phyloP scores from a whole-genome alignment of 345 rosid species.

The Conringia planisiliqua region DNA sequence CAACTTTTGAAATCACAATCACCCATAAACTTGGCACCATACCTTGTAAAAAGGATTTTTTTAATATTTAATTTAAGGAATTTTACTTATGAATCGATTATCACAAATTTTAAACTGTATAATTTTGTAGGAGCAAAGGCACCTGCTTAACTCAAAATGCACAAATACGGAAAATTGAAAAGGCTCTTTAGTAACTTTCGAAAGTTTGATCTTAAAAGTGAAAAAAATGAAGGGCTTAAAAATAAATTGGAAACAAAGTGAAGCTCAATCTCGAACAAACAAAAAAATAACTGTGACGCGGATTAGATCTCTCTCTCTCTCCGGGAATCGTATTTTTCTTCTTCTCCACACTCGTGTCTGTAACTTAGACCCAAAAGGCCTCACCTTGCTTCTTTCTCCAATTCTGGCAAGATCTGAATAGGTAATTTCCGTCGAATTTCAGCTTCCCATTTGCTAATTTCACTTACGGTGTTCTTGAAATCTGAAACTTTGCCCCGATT shows the following conservation, averaged over 20 bases:
- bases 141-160: neutral
- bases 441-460: neutral
- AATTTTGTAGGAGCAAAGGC: neutral
- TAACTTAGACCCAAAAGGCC: conserved; percentile 19
- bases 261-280: neutral
- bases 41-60: no score
- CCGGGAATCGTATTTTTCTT: neutral
- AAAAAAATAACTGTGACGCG: neutral
- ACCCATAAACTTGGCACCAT: no score
- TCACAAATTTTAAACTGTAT: neutral
- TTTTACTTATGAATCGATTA: no score
- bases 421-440: conserved; percentile 1
- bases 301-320: neutral
- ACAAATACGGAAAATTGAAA: neutral
- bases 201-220: neutral
- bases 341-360: conserved; percentile 20
- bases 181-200: neutral
- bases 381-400: neutral
- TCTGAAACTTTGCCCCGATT: neutral
- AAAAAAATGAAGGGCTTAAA: neutral
- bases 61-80: no score
- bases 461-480: neutral
- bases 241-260: neutral
- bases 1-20: no score
- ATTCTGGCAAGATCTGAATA: neutral